These are phyloP conservation scores for Nothophytophthora sp. DNA, from an alignment of 352 stramenopile genomes.

Conservation along the genomic window DNA sequence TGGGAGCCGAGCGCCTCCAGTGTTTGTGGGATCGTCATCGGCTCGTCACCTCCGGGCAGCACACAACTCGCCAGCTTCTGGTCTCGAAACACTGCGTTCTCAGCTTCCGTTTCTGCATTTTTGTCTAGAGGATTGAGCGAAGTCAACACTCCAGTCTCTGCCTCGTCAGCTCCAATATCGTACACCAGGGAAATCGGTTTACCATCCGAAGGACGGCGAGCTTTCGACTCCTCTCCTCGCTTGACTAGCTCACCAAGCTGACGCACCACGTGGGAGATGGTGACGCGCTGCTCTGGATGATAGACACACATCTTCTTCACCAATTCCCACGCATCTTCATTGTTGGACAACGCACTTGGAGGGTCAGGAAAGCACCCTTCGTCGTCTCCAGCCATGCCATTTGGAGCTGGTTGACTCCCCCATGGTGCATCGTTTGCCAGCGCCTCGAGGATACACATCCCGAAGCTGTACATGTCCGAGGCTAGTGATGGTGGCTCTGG, in stretches of 20 bases:
- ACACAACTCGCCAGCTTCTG: background rate
- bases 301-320: slow-evolving; percentile 27
- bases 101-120: no score
- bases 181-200: slow-evolving; percentile 1
- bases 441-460: slow-evolving; percentile 20
- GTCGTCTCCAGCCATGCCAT: background rate
- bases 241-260: slow-evolving; percentile 16
- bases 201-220: background rate
- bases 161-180: background rate
- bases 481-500: slow-evolving; percentile 18
- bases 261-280: slow-evolving; percentile 27
- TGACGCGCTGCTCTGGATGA: slow-evolving; percentile 12
- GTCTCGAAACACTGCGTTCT: background rate
- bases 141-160: background rate
- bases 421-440: background rate
- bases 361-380: background rate
- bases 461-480: slow-evolving; percentile 31
- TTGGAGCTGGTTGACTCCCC: background rate
- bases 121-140: background rate
- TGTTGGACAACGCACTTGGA: background rate
- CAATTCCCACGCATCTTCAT: slow-evolving; percentile 11
- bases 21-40: slow-evolving; percentile 6
- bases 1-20: slow-evolving; percentile 8
- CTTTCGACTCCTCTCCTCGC: background rate
- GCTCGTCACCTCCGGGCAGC: background rate